Percentiles rank a stretch among this genome's conserved stretches.
phyloP scores from a whole-genome alignment of 2,329 filamentous ascomycete genomes.

The Aspergillus texensis region DNA sequence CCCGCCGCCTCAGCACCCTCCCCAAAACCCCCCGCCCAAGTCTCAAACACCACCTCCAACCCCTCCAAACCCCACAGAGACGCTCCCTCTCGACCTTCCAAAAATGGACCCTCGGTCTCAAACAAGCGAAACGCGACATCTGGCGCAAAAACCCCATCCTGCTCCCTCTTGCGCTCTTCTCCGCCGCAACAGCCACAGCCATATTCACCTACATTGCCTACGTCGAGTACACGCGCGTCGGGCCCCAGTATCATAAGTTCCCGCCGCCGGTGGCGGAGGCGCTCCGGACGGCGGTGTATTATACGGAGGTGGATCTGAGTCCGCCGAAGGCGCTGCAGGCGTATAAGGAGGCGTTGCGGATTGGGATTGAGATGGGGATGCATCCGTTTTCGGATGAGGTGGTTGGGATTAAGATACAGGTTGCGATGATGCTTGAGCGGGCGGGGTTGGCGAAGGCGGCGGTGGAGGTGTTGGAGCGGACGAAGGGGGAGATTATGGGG shows the following conservation, averaged over 20 bases:
- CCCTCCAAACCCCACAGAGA: conserved; percentile 1
- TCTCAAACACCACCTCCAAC: conserved; percentile 9
- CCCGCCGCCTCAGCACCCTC: neutral
- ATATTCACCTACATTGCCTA: conserved; percentile 47
- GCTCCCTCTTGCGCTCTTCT: conserved; percentile 45
- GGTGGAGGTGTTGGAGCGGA: conserved; percentile 75
- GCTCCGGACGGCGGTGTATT: conserved; percentile 83
- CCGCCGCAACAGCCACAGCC: conserved; percentile 35
- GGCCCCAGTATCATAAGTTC: conserved; percentile 46
- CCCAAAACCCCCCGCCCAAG: neutral
- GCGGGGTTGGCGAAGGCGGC: conserved; percentile 70
- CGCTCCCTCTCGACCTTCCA: conserved; percentile 27
- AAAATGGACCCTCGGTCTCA: conserved; percentile 36
- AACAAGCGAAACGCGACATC: conserved; percentile 41
- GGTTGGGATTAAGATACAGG: conserved; percentile 81
- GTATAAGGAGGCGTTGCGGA: conserved; percentile 76
- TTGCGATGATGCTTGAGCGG: conserved; percentile 78
- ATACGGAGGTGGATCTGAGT: conserved; percentile 75
- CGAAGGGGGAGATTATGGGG: conserved; percentile 67
- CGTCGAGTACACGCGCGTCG: conserved; percentile 45
- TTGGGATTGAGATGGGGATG: conserved; percentile 73
- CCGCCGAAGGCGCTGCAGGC: conserved; percentile 77
- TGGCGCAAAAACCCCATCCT: conserved; percentile 48
- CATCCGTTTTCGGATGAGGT: conserved; percentile 92
- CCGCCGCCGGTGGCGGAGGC: conserved; percentile 54